These are phyloP conservation scores for Basipetospora chlamydospora DNA, from an alignment of 2,329 filamentous ascomycete species.

Conservation along the genomic window DNA sequence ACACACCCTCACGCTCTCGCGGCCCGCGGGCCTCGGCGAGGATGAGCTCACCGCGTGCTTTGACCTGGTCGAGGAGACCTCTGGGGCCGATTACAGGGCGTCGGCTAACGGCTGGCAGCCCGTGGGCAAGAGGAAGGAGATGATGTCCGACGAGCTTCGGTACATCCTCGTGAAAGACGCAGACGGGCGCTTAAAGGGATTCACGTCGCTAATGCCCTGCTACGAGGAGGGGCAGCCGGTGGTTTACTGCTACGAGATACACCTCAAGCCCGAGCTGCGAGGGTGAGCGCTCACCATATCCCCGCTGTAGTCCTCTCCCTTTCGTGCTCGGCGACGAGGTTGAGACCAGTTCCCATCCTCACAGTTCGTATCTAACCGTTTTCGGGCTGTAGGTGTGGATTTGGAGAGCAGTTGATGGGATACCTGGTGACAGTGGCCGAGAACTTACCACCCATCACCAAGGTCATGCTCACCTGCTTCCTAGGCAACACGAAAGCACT, in stretches of 20 bases:
- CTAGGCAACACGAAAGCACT: constrained; percentile 41
- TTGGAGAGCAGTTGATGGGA: constrained; percentile 46
- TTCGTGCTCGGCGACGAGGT: constrained; percentile 4
- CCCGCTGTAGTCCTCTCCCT: not conserved
- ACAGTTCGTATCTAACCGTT: not conserved
- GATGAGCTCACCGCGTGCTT: constrained; percentile 39
- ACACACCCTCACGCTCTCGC: constrained; percentile 30
- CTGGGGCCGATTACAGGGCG: constrained; percentile 45
- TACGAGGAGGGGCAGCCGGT: constrained; percentile 51
- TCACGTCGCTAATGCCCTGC: constrained; percentile 58
- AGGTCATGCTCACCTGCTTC: constrained; percentile 66
- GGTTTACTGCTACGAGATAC: constrained; percentile 68
- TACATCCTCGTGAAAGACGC: constrained; percentile 46
- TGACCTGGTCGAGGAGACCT: constrained; percentile 46
- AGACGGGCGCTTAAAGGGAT: constrained; percentile 27
- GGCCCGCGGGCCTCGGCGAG: constrained; percentile 21
- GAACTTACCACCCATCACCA: constrained; percentile 39
- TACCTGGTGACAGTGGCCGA: constrained; percentile 37
- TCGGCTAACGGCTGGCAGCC: constrained; percentile 52
- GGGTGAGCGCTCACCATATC: constrained; percentile 35
- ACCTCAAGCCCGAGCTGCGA: constrained; percentile 42
- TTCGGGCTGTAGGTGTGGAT: constrained; percentile 36
- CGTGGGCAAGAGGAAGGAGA: constrained; percentile 47
- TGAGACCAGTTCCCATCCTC: not conserved
- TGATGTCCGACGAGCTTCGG: constrained; percentile 50